Base-by-base conservation (phyloP, 169 alveolate species). In the Miamiensis avidus region DNA sequence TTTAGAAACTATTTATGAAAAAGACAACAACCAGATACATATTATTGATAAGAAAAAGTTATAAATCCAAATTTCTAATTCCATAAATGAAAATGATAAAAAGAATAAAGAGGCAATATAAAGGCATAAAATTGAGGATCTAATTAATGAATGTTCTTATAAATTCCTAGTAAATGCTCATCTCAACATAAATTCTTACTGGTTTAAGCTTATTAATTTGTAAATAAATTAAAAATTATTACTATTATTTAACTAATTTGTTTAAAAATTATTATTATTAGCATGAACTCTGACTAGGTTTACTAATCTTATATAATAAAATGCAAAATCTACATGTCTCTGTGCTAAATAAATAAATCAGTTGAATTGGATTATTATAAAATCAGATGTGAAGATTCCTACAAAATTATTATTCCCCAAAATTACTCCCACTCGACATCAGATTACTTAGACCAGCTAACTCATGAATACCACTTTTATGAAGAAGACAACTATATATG, bases 351-450 rank as follows among this genome's bases (percentile, higher is more conserved):
- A 73, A 73, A 73, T 26, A 73, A 73, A 73, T 73, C 76, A 73
- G 76, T 73, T n/a, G 76, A 73, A 73, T 26, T 73, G 26, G 76
- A 73, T 28, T 73, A 73, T 73, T 73, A 73, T 73, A 73, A 73
- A 29, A 15, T 73, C 20, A 73, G 26, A 73, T n/a, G 28, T n/a
- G 76, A 73, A n/a, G 76, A 29, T 6, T 26, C 28, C 6, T 73
- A n/a, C 26, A 29, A n/a, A 29, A 73, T 73, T 15, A 73, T 73
- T 73, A 29, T 73, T 73, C 76, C 76, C 31, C 30, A 4, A 73
- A 73, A 73, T 73, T 73, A 73, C 26, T 73, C 76, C 6, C 28
- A 6, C 31, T 1, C 28, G 20, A n/a, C 31, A 15, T n/a, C 33
- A 15, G 28, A 73, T n/a, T 73, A 73, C 26, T 73, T 73, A 73